Conservation (phyloP, 2,329 filamentous ascomycete genomes). For the Microdochium trichocladiopsis region DNA sequence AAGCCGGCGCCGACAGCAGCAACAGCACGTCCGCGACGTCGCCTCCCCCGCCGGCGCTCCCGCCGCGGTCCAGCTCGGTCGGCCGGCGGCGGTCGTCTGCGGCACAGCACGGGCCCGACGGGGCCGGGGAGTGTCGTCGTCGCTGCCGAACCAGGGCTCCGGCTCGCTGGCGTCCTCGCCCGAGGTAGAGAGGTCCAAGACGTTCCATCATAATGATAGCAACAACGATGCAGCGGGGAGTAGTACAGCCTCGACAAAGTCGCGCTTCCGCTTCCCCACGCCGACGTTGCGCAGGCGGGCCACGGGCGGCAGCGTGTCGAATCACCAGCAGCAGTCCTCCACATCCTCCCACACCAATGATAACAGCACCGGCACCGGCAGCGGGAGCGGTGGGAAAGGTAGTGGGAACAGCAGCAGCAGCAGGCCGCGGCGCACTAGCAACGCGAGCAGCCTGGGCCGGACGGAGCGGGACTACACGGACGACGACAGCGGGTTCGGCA, state of each 20-base stretch:
- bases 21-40: slow-evolving; percentile 26
- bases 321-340: not conserved
- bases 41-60: slow-evolving; percentile 14
- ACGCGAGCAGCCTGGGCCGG: slow-evolving; percentile 27
- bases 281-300: not conserved
- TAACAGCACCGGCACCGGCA: no score
- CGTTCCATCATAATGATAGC: not conserved
- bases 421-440: slow-evolving; percentile 30
- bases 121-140: no score
- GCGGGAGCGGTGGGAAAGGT: no score
- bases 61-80: slow-evolving; percentile 17
- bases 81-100: no score
- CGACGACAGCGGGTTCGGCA: slow-evolving; percentile 9
- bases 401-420: no score
- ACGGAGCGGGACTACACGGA: no score
- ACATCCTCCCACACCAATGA: no score
- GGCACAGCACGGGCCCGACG: no score
- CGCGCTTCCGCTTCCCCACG: not conserved
- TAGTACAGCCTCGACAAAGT: not conserved
- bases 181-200: not conserved
- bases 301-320: not conserved
- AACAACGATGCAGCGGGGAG: no score
- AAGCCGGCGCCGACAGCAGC: slow-evolving; percentile 21
- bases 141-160: slow-evolving; percentile 8
- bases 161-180: no score